Base-by-base conservation (phyloP, 2,329 filamentous ascomycete species). In the Aspergillus bombycis region DNA sequence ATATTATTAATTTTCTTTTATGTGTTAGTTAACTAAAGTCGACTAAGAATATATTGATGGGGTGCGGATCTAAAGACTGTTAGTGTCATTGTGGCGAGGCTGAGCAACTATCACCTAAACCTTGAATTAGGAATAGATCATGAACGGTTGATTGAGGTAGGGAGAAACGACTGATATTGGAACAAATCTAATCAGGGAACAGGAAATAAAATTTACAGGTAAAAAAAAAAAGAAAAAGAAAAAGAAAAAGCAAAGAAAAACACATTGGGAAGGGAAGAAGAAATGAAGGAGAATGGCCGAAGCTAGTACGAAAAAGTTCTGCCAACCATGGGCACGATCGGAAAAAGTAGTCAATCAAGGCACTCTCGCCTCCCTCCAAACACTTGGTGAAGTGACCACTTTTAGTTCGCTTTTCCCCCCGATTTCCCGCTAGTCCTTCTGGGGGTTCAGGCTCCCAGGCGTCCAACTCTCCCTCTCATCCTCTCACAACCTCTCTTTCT, bases 361-460 rank as follows among this genome's bases (percentile, higher is more conserved):
- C 50, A 53, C 45, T 48, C 28, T 53, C 50, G 50, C 50, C 38
- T 41, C 50, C 30, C 50, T 16, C 50, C 26, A 53, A 53, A 53
- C 30, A 32, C 23, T 21, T 16, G 7, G 28, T 23, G 26, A 54
- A 36, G 30, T 54, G 30, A 34, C 52, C 32, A 34, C 38, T n/a
- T 41, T 41, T 41, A 36, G 14, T 21, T 36, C 30, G 21, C 52
- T 54, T 53, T 53, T 53, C 9, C 28, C 30, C 30, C 52, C 30
- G n/a, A 34, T 58, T 48, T 41, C 34, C 52, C 28, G 12, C 65
- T 67, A 67, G 63, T 61, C 61, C 65, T 26, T 53, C 56, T 58
- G 28, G 52, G 54, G 62, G 54, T 66, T 68, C 64, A 68, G 66
- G 66, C 64, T 59, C 46, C 60, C 62, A 58, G 56, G 55, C 63